A percentile compares a stretch with the other conserved stretches of the same genome.
Conservation (phyloP, 2,329 filamentous ascomycete genomes). For the Aureobasidium sp. region DNA sequence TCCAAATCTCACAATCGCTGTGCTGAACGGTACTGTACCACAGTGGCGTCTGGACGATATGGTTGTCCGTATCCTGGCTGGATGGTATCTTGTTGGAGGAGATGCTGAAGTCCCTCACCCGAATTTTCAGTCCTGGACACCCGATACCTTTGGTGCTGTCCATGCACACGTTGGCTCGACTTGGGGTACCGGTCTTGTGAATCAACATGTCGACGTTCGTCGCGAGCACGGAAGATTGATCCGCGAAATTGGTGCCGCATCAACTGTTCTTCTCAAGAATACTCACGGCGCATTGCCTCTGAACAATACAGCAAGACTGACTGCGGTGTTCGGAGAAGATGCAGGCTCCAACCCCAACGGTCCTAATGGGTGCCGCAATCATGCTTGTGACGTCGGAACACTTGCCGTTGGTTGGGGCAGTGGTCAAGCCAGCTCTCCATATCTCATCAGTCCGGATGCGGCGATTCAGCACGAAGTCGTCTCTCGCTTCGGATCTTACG, state of each 20-base stretch:
- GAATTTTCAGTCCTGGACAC: constrained; percentile 39
- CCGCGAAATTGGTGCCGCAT: constrained; percentile 49
- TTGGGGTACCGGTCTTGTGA: constrained; percentile 40
- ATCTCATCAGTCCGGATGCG: constrained; percentile 22
- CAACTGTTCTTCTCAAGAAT: constrained; percentile 43
- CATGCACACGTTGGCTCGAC: constrained; percentile 54
- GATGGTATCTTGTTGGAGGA: constrained; percentile 42
- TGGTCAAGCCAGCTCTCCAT: constrained; percentile 31
- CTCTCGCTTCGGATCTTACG: constrained; percentile 17
- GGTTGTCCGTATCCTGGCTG: constrained; percentile 35
- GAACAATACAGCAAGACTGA: constrained; percentile 35
- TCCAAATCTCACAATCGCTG: constrained; percentile 20
- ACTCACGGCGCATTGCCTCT: constrained; percentile 34
- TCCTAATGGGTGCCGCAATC: constrained; percentile 38
- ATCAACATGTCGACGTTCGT: constrained; percentile 73
- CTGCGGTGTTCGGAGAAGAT: constrained; percentile 43
- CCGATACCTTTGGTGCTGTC: constrained; percentile 54
- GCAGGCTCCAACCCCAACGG: constrained; percentile 36
- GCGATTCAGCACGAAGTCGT: constrained; percentile 23
- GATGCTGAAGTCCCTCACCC: constrained; percentile 39
- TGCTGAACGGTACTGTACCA: constrained; percentile 21
- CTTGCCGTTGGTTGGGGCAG: constrained; percentile 40
- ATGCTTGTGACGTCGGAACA: constrained; percentile 37
- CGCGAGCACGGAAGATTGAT: constrained; percentile 62
- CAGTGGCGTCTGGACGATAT: constrained; percentile 34